Percentiles rank a stretch among this genome's conserved stretches.
Conservation (phyloP, 2,329 filamentous ascomycete species). For the Teratosphaeria destructans region DNA sequence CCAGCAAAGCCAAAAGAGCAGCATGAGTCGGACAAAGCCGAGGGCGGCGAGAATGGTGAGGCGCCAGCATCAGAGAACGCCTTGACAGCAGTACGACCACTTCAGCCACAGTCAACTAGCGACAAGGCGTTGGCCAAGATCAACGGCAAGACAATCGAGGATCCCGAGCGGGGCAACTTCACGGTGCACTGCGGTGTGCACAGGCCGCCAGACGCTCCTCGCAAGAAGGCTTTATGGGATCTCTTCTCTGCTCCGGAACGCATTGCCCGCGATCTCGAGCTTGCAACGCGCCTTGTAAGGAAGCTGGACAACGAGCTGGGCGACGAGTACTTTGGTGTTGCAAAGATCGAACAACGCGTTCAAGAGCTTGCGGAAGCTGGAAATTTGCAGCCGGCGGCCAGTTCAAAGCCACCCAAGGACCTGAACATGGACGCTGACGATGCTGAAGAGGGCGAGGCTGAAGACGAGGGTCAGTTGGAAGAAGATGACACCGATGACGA, state of each 20-base stretch:
- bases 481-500: slow-evolving; percentile 79
- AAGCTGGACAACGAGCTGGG: slow-evolving; percentile 81
- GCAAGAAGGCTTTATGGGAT: slow-evolving; percentile 96
- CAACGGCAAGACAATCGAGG: slow-evolving; percentile 94
- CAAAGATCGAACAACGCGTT: slow-evolving; percentile 77
- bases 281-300: slow-evolving; percentile 70
- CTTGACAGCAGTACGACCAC: background rate
- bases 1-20: slow-evolving; percentile 31
- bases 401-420: slow-evolving; percentile 49
- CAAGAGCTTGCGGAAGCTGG: slow-evolving; percentile 69
- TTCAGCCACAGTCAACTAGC: slow-evolving; percentile 15
- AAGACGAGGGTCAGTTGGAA: slow-evolving; percentile 32
- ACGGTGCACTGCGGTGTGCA: slow-evolving; percentile 96
- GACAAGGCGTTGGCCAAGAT: slow-evolving; percentile 88
- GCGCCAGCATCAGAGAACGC: slow-evolving; percentile 10
- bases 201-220: slow-evolving; percentile 70
- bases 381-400: slow-evolving; percentile 57
- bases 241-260: slow-evolving; percentile 90
- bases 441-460: slow-evolving; percentile 56
- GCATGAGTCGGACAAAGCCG: slow-evolving; percentile 1
- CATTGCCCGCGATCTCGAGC: slow-evolving; percentile 76
- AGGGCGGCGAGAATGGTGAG: slow-evolving; percentile 12
- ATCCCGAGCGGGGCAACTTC: slow-evolving; percentile 88
- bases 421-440: slow-evolving; percentile 51
- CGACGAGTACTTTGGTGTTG: slow-evolving; percentile 61